A percentile compares a stretch with the other conserved stretches of the same genome.
Conservation (phyloP, 2,329 filamentous ascomycete species). For the Ceratocystis harringtonii region DNA sequence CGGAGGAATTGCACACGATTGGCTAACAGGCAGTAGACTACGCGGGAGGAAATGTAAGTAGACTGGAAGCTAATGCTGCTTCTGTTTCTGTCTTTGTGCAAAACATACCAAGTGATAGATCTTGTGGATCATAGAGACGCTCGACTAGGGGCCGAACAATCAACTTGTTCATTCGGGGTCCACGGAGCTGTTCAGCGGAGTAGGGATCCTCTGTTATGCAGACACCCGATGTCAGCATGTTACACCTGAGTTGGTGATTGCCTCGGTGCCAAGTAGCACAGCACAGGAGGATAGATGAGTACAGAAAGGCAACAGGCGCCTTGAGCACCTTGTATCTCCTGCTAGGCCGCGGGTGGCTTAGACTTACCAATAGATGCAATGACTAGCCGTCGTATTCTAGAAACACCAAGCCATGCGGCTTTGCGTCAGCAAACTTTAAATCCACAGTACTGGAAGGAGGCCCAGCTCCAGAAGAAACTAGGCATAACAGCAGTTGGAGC, state of each 20-base stretch:
- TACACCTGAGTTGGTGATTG: background rate
- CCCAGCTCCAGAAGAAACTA: background rate
- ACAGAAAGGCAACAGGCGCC: background rate
- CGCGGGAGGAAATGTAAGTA: background rate
- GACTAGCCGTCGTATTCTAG: slow-evolving; percentile 18
- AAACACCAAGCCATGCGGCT: background rate
- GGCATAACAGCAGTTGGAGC: background rate
- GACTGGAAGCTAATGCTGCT: background rate
- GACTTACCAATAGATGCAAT: slow-evolving; percentile 18
- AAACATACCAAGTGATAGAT: slow-evolving; percentile 41
- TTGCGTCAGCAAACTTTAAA: background rate
- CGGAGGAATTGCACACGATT: slow-evolving; percentile 56
- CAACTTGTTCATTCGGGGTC: slow-evolving; percentile 47
- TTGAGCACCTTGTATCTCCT: background rate
- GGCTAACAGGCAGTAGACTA: slow-evolving; percentile 56
- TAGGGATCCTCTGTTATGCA: slow-evolving; percentile 24
- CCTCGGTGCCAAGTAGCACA: background rate
- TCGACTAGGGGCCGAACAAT: slow-evolving; percentile 51
- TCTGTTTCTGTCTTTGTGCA: background rate
- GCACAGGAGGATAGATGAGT: background rate
- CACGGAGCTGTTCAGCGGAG: slow-evolving; percentile 43
- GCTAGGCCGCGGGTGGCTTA: background rate
- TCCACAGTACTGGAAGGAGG: background rate
- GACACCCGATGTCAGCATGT: background rate
- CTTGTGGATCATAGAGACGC: slow-evolving; percentile 44